Percentiles rank a stretch among this genome's conserved stretches.
Conservation (phyloP, 345 rosid genomes). For the Populus nigra region DNA sequence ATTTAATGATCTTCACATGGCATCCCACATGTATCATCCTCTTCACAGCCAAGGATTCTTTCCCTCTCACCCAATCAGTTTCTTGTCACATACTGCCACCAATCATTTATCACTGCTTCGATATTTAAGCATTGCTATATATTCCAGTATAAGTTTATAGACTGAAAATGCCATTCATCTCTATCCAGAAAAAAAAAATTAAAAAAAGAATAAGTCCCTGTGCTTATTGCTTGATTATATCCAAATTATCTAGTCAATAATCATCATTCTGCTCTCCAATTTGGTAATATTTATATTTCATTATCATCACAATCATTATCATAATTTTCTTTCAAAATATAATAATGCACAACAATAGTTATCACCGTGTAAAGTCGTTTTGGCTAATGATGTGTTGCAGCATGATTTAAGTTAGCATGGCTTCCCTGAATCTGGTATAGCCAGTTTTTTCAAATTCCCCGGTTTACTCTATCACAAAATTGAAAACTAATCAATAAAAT, state of each 20-base stretch:
- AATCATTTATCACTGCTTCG: slow-evolving; percentile 18
- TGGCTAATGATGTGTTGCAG: not conserved
- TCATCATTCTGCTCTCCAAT: slow-evolving; percentile 11
- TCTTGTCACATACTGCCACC: not conserved
- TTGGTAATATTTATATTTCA: not conserved
- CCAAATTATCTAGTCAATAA: slow-evolving; percentile 7
- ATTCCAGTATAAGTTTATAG: not conserved
- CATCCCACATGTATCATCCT: slow-evolving; percentile 43
- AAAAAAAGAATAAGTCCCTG: not conserved
- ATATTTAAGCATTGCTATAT: not conserved
- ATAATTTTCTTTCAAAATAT: not conserved
- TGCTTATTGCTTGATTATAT: slow-evolving; percentile 12
- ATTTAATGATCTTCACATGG: slow-evolving; percentile 45
- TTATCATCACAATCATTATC: not conserved
- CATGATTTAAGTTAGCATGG: not conserved
- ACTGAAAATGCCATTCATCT: not conserved
- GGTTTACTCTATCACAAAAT: too few relatives aligned
- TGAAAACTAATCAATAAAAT: too few relatives aligned
- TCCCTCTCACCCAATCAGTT: not conserved
- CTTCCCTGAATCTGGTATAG: too few relatives aligned
- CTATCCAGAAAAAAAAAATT: too few relatives aligned
- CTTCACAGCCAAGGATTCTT: slow-evolving; percentile 2
- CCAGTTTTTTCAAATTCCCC: too few relatives aligned
- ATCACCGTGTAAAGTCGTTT: not conserved
- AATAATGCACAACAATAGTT: not conserved